Evolutionary conservation across 257 asterid species (phyloP), one percentile per base, ranked within the genome.

Genomic region (Plantago ovata): DNA sequence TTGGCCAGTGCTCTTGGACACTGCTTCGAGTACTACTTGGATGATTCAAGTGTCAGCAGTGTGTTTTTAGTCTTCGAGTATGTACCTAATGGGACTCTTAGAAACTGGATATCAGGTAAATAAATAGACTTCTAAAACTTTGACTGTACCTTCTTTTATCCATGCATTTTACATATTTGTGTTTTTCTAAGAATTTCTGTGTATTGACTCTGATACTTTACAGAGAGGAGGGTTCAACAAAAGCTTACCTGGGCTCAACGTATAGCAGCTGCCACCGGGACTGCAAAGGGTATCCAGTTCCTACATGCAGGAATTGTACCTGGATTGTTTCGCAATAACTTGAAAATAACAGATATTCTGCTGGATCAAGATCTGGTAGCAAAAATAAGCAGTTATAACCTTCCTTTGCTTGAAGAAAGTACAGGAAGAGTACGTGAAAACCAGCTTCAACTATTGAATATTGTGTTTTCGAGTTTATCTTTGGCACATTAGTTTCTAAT

Each of bases 271-370:
- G 93, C 79, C 15, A 81, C 86, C 0, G 98, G 98, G 38, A 81
- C 87, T 13, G 98, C 98, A 36, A 91, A 85, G 84, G 98, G 96
- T 2, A 76, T 91, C 53, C 95, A 91, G 62, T 91, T 91, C 78
- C 84, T 91, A 61, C 95, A 91, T 60, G 74, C 85, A 39, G 96
- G 98, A 50, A 81, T 83, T 6, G 84, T 83, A 53, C 98, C 96
- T 23, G 85, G 85, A 36, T 65, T 91, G 51, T 83, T 76, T 65
- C 56, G 81, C 24, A 87, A 85, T 56, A 75, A 79, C 61, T 60
- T 87, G 65, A 87, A 85, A 56, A 85, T 83, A 67, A 85, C 83
- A 0, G 92, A 87, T 69, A 63, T 87, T 64, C 64, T 88, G 48
- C 54, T 91, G 73, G 96, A 91, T 71, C 95, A 81, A 71, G 79